Evolutionary conservation across 129 eudicot species (phyloP), one percentile per base, ranked within the genome.

Genomic region (Kitagawia praeruptora): DNA sequence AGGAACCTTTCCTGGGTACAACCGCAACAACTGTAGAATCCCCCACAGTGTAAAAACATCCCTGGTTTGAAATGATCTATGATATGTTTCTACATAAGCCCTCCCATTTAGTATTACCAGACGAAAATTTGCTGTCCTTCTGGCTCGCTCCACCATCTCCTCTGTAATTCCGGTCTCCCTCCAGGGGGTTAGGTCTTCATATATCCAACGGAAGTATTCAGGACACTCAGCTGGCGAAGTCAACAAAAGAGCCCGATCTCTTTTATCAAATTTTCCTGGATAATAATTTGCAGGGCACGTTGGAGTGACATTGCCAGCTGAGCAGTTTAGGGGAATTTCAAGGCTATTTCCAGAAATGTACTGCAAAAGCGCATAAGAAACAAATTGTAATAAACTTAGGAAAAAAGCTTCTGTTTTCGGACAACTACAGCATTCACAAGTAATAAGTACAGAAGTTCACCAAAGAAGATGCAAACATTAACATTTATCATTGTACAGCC

Each of bases 121-220:
- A 27, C 97, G 87, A 76, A 94, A 94, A 56, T 86, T 85, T 34
- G 98, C 97, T 27, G 90, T 83, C 77, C 79, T 78, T 14, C 76
- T 87, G 39, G 88, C 94, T 45, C 82, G 81, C 80, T 80, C 84
- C 72, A 94, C 91, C 92, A 87, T 88, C 64, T 88, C 88, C 78
- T 66, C 54, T 6, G 97, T 90, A 67, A 94, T 88, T 21, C 98
- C 98, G 0, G 92, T 84, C 77, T 88, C 85, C 21, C 82, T 82
- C 98, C 96, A 94, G n/a, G 97, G 97, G 87, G 83, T 74, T 75
- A 94, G 83, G 83, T 91, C 98, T 63, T 94, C 97, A 19, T 89
- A 83, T 49, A 91, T 94, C 96, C 92, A 89, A 47, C 89, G 89
- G 79, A 94, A 91, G 85, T 87, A 92, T 19, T 89, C 88, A 1